These are phyloP conservation scores for Podosphaera fusca DNA, from an alignment of 2,329 filamentous ascomycete species.

Conservation along the genomic window DNA sequence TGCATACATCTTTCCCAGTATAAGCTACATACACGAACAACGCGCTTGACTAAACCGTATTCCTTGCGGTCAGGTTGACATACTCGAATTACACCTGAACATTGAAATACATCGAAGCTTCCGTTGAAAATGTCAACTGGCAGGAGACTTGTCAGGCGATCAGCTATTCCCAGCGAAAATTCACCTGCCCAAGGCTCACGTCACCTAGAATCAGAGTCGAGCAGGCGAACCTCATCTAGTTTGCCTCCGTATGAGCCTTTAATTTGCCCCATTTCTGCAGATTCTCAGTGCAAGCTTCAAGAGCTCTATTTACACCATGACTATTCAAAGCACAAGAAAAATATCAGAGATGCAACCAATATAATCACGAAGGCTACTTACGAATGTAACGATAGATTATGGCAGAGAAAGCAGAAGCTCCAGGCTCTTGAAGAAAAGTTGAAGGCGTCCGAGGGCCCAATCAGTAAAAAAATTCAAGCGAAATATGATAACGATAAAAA, in stretches of 20 bases:
- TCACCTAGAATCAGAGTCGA: neutral
- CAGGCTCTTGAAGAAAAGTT: constrained; percentile 10
- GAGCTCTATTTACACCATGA: constrained; percentile 19
- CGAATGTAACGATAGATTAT: constrained; percentile 31
- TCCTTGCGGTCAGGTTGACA: too few relatives aligned
- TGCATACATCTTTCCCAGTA: too few relatives aligned
- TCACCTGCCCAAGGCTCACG: neutral
- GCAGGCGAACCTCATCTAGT: neutral
- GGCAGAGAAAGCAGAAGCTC: constrained; percentile 9
- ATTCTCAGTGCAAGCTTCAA: constrained; percentile 23
- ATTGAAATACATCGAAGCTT: too few relatives aligned
- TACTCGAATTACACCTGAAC: too few relatives aligned
- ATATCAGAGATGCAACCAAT: constrained; percentile 23
- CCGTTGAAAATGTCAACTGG: too few relatives aligned
- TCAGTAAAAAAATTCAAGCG: constrained; percentile 13
- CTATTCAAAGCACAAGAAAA: constrained; percentile 22
- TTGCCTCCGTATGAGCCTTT: constrained; percentile 28
- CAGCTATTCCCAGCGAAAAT: too few relatives aligned
- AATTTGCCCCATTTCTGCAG: constrained; percentile 24
- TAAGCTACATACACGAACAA: too few relatives aligned
- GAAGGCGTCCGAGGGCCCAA: constrained; percentile 12
- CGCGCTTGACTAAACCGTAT: too few relatives aligned
- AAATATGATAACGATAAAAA: constrained; percentile 18
- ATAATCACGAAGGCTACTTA: constrained; percentile 26
- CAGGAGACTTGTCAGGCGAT: too few relatives aligned